Evolutionary conservation across 1,284 basidiomycete species (phyloP).

Genomic region (Leccinum huronense): DNA sequence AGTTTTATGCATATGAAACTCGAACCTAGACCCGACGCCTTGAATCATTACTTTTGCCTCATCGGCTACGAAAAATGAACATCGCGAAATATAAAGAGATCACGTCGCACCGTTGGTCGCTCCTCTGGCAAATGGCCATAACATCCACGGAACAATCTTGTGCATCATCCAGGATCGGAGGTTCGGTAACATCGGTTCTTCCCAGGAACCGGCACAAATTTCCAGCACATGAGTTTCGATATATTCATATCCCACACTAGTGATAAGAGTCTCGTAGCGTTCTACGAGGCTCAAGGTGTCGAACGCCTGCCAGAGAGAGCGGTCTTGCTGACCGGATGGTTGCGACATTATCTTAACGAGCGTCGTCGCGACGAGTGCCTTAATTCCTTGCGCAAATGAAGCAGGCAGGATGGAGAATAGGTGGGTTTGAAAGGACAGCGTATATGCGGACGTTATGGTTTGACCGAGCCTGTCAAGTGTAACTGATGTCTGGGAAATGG

Average conservation of each 20-base stretch:
- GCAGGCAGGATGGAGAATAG: slow-evolving; percentile 67
- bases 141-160: slow-evolving; percentile 81
- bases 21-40: slow-evolving; percentile 83
- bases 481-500: slow-evolving; percentile 12
- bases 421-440: slow-evolving; percentile 65
- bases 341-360: slow-evolving; percentile 41
- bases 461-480: slow-evolving; percentile 51
- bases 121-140: slow-evolving; percentile 71
- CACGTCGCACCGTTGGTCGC: slow-evolving; percentile 52
- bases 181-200: slow-evolving; percentile 57
- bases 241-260: slow-evolving; percentile 79
- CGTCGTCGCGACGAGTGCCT: slow-evolving; percentile 58
- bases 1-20: slow-evolving; percentile 88
- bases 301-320: slow-evolving; percentile 59
- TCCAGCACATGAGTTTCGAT: slow-evolving; percentile 73
- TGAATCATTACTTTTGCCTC: slow-evolving; percentile 72
- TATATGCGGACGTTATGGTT: slow-evolving; percentile 59
- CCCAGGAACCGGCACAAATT: slow-evolving; percentile 70
- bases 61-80: slow-evolving; percentile 47
- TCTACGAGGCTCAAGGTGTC: slow-evolving; percentile 77
- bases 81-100: slow-evolving; percentile 19
- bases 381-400: slow-evolving; percentile 62
- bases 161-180: slow-evolving; percentile 75
- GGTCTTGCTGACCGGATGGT: slow-evolving; percentile 35
- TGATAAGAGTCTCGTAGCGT: slow-evolving; percentile 81